Percentiles rank a stretch among this genome's conserved stretches.
These are phyloP conservation scores for Syzygium grande DNA, from an alignment of 345 rosid genomes.

Conservation along the genomic window DNA sequence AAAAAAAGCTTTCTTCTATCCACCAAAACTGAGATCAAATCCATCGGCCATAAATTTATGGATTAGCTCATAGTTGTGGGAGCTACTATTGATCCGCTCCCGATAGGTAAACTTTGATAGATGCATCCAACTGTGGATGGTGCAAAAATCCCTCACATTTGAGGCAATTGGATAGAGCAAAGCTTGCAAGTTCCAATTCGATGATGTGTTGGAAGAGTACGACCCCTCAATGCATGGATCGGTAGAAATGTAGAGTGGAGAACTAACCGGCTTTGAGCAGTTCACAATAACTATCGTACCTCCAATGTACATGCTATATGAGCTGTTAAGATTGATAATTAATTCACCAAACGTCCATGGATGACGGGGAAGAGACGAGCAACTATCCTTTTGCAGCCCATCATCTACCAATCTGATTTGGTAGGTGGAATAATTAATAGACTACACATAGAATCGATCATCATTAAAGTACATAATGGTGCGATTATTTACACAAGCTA, in stretches of 20 bases:
- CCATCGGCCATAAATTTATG: neutral
- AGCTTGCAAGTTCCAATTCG: neutral
- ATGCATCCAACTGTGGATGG: neutral
- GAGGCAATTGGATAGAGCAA: neutral
- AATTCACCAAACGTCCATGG: too few species aligned
- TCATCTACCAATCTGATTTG: neutral
- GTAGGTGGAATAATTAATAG: neutral
- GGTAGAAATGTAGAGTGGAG: neutral
- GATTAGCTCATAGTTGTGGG: neutral
- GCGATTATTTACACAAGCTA: neutral
- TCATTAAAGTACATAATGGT: fast-evolving
- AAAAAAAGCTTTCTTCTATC: neutral
- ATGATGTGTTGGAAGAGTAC: neutral
- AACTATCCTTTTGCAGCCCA: neutral
- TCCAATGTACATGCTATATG: too few species aligned
- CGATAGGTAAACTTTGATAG: too few species aligned
- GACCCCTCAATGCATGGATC: neutral
- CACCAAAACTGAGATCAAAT: too few species aligned
- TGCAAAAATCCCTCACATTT: neutral
- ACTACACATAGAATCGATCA: neutral
- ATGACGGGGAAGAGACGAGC: neutral
- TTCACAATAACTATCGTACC: neutral
- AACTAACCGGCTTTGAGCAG: neutral
- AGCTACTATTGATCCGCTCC: neutral
- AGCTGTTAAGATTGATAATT: too few species aligned